These are phyloP conservation scores for Monascus purpureus DNA, from an alignment of 495 filamentous ascomycete species.

Conservation along the genomic window DNA sequence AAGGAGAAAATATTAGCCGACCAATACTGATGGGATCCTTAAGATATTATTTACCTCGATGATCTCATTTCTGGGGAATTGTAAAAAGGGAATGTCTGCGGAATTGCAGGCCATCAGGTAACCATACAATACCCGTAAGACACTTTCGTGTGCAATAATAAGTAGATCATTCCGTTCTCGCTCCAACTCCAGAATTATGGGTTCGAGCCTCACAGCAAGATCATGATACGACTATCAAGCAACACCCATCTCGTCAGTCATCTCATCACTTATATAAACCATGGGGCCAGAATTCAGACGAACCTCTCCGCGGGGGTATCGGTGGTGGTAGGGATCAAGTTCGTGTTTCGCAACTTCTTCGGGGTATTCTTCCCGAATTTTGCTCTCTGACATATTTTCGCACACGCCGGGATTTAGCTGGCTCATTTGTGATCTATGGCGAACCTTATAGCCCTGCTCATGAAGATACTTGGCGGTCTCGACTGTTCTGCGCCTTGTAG, in stretches of 20 bases:
- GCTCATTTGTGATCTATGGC: slow-evolving; percentile 87
- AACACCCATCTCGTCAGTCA: slow-evolving; percentile 1
- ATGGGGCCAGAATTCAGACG: slow-evolving; percentile 7
- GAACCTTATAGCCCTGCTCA: slow-evolving; percentile 65
- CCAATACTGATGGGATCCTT: too few relatives aligned
- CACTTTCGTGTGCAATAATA: slow-evolving; percentile 95
- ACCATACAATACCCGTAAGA: slow-evolving; percentile 88
- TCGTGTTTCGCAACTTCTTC: slow-evolving; percentile 90
- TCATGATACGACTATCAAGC: slow-evolving; percentile 81
- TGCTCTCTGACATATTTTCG: slow-evolving; percentile 75
- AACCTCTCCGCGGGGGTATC: slow-evolving; percentile 91
- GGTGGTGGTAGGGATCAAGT: slow-evolving; percentile 89
- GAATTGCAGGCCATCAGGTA: slow-evolving; percentile 98
- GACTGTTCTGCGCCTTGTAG: slow-evolving; percentile 74
- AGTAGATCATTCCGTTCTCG: slow-evolving; percentile 93
- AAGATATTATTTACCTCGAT: slow-evolving; percentile 75
- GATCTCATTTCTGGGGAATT: slow-evolving; percentile 92
- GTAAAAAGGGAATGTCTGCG: slow-evolving; percentile 83
- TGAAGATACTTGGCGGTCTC: slow-evolving; percentile 79
- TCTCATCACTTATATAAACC: not conserved
- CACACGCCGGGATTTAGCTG: slow-evolving; percentile 94
- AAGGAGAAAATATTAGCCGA: too few relatives aligned
- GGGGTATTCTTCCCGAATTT: slow-evolving; percentile 65
- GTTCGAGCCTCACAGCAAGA: slow-evolving; percentile 92
- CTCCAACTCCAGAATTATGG: slow-evolving; percentile 95